These are phyloP conservation scores for Schoenoplectus tabernaemontani DNA, from an alignment of 202 grass and related monocot genomes.

Conservation along the genomic window DNA sequence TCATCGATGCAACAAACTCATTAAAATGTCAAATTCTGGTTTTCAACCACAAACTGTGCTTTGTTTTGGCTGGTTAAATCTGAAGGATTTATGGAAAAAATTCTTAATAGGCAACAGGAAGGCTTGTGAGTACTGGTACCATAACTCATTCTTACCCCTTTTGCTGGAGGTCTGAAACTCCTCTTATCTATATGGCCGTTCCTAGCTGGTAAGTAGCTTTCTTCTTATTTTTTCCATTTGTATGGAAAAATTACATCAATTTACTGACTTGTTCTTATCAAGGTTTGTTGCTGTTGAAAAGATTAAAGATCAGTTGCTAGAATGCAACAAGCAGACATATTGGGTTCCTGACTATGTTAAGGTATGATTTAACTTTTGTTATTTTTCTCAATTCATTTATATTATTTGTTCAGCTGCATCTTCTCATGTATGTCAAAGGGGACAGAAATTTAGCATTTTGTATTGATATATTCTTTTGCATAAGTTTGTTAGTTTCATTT, in stretches of 20 bases:
- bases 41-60: neutral
- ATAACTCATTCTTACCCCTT: slow-evolving; percentile 96
- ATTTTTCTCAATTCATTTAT: neutral
- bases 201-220: slow-evolving; percentile 85
- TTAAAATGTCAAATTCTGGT: neutral
- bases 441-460: neutral
- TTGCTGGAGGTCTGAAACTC: slow-evolving; percentile 97
- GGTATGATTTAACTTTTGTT: slow-evolving; percentile 40
- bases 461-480: neutral
- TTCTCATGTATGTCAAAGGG: neutral
- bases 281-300: slow-evolving; percentile 99
- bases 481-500: neutral
- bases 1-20: neutral
- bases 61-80: neutral
- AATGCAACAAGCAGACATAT: slow-evolving; percentile 91
- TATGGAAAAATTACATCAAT: neutral
- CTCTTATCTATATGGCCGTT: slow-evolving; percentile 94
- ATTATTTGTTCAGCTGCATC: neutral
- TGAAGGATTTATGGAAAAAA: slow-evolving; percentile 7
- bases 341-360: slow-evolving; percentile 99
- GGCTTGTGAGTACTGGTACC: slow-evolving; percentile 75
- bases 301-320: slow-evolving; percentile 83
- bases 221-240: slow-evolving; percentile 19
- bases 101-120: slow-evolving; percentile 81
- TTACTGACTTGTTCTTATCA: slow-evolving; percentile 21